phyloP scores from a whole-genome alignment of 2,329 filamentous ascomycete species.

The Waltergamsia citrina region DNA sequence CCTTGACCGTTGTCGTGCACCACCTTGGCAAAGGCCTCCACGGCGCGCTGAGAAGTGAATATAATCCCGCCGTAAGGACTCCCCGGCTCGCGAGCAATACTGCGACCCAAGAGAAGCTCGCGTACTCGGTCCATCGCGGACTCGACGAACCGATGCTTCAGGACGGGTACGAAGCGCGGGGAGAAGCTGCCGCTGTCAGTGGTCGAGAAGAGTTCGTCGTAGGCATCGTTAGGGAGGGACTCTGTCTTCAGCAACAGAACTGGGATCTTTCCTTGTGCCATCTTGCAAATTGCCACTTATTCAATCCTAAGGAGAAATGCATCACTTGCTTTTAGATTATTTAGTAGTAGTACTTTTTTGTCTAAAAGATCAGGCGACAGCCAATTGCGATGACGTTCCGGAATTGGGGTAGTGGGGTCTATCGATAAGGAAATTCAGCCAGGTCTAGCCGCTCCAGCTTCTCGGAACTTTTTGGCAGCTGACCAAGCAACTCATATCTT shows the following conservation, averaged over 20 bases:
- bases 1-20: constrained; percentile 34
- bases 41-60: constrained; percentile 76
- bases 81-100: constrained; percentile 26
- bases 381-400: too few species aligned
- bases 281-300: too few species aligned
- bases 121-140: constrained; percentile 45
- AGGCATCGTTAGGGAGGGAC: constrained; percentile 61
- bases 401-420: too few species aligned
- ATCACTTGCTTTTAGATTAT: too few species aligned
- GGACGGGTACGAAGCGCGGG: constrained; percentile 65
- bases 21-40: constrained; percentile 64
- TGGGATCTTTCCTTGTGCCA: constrained; percentile 22
- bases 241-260: constrained; percentile 71
- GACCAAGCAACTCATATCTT: too few species aligned
- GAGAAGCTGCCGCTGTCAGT: constrained; percentile 36
- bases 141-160: constrained; percentile 60
- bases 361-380: too few species aligned
- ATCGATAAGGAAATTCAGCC: too few species aligned
- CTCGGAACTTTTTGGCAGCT: too few species aligned
- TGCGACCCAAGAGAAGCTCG: constrained; percentile 32
- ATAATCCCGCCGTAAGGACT: constrained; percentile 64
- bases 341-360: too few species aligned
- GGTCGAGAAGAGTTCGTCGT: constrained; percentile 55
- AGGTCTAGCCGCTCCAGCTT: too few species aligned
- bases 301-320: too few species aligned